Percentiles rank a stretch among this genome's conserved stretches.
Conservation (phyloP, 139 green algal genomes). For the Klebsormidium nitens region DNA sequence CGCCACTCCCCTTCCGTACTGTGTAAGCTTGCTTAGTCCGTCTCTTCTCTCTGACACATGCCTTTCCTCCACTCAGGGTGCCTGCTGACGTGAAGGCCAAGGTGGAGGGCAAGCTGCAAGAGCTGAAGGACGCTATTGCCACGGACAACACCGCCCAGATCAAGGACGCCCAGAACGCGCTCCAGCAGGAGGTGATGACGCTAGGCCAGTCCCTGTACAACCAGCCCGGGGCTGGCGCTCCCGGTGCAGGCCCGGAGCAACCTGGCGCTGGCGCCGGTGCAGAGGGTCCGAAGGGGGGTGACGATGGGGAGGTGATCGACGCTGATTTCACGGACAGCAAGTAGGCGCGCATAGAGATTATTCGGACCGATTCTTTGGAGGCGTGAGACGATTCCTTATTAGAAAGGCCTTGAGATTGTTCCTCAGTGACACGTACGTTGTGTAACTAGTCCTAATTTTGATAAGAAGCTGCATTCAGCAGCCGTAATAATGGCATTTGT, state of each 20-base stretch:
- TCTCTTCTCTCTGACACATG: too few relatives aligned
- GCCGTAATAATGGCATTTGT: too few relatives aligned
- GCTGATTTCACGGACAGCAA: slow-evolving; percentile 86
- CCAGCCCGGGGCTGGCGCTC: slow-evolving; percentile 37
- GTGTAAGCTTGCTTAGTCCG: neutral
- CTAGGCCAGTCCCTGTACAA: slow-evolving; percentile 79
- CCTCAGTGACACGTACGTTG: too few relatives aligned
- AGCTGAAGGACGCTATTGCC: slow-evolving; percentile 64
- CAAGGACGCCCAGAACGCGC: slow-evolving; percentile 78
- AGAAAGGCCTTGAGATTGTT: too few relatives aligned
- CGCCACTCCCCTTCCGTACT: too few relatives aligned
- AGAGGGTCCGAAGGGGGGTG: slow-evolving; percentile 31
- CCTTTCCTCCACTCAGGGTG: too few relatives aligned
- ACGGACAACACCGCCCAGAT: slow-evolving; percentile 72
- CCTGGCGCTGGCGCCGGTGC: slow-evolving; percentile 36
- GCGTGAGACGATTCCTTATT: too few relatives aligned
- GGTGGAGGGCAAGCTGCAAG: slow-evolving; percentile 75
- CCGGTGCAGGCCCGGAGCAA: slow-evolving; percentile 16
- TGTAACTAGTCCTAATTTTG: too few relatives aligned
- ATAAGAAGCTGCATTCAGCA: too few relatives aligned
- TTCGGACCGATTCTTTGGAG: too few relatives aligned
- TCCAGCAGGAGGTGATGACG: slow-evolving; percentile 89
- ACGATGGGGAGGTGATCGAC: slow-evolving; percentile 88
- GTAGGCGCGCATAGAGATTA: slow-evolving; percentile 17
- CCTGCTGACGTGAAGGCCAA: slow-evolving; percentile 45